Evolutionary conservation across 176 grass and related monocot genomes (phyloP), one percentile per base, ranked within the genome.

Genomic region (Pontederia crassipes): DNA sequence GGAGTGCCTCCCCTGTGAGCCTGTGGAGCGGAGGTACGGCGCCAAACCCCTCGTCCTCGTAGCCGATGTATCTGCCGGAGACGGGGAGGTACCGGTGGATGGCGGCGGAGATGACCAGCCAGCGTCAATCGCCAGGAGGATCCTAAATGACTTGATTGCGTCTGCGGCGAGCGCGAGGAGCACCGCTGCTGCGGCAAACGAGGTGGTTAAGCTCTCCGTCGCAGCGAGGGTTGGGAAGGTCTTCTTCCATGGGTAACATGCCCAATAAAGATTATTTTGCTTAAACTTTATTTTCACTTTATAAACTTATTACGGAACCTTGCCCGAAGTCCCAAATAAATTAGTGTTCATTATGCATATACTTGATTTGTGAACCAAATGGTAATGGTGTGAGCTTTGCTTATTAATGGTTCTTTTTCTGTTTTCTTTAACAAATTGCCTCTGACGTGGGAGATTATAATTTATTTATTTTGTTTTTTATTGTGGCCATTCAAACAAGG

Each of bases 181-280:
- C 67, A 62, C 61, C 11, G 2, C 8, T 17, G 68, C 70, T 54
- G 10, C 40, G 17, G 58, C 6, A 9, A 47, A 17, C 12, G 73
- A 51, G 46, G 15, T 50, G 46, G 46, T 52, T 55, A 77, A 76
- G 68, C 32, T 72, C 10, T n/a, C 20, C 1, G 52, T 77, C 1
- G 55, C 62, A 8, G 68, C 73, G 48, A 52, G 61, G 26, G 17
- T 82, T 12, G 79, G 79, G 10, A 77, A 77, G 72, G 17, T 82
- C 55, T 68, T 73, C 11, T 82, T 77, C 32, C 24, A 32, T 12
- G 61, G 73, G 79, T 49, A 11, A 16, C 15, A 10, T 48, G 46
- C 47, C n/a, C 20, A 24, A 24, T 64, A 24, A 24, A 24, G 54
- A n/a, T 56, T 17, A 3, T 20, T n/a, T 20, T 18, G 16, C 9